Evolutionary conservation across 768 basidiomycete genomes (phyloP), one percentile per base, ranked within the genome.

Genomic region (Pulveroboletus sp.): DNA sequence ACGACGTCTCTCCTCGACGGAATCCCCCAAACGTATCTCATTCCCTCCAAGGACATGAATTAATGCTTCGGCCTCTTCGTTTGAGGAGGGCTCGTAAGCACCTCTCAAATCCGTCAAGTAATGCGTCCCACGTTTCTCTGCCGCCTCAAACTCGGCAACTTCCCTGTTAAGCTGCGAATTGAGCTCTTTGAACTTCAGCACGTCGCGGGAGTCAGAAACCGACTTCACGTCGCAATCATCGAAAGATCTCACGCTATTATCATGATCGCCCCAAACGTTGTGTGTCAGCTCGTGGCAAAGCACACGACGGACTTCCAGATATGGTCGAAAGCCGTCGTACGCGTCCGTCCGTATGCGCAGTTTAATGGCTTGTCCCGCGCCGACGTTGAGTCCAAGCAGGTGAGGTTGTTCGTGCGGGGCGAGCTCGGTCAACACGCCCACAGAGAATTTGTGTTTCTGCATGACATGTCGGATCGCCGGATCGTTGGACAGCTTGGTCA

Each of bases 241-340:
- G 13, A n/a, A 22, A 40, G 19, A 19, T 9, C 84, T 61, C 53
- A 87, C 88, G 53, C 86, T 79, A 43, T 88, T 75, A 58, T 85
- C 82, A 57, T 90, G 87, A 53, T 82, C 80, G 4, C 78, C 71
- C 79, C 81, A 86, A 0, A 85, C 76, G 57, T 88, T 89, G 63
- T 90, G 87, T 19, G 86, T 71, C 31, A 89, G 68, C 60, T 89
- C 88, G 62, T 91, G 88, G 57, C 86, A 89, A 4, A 89, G 71
- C 32, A 88, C 85, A 14, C 77, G 73, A 43, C 87, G 72, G 20
- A 85, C 72, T 1, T 87, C 82, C 14, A 64, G 70, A 57, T 89
- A 91, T 9, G 73, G 59, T 43, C 85, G 72, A 59, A 89, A 87
- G 10, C 86, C 88, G 52, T 86, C 85, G 57, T 86, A 88, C 5